phyloP scores from a whole-genome alignment of 208 protist species.

The Polymyxa betae region DNA sequence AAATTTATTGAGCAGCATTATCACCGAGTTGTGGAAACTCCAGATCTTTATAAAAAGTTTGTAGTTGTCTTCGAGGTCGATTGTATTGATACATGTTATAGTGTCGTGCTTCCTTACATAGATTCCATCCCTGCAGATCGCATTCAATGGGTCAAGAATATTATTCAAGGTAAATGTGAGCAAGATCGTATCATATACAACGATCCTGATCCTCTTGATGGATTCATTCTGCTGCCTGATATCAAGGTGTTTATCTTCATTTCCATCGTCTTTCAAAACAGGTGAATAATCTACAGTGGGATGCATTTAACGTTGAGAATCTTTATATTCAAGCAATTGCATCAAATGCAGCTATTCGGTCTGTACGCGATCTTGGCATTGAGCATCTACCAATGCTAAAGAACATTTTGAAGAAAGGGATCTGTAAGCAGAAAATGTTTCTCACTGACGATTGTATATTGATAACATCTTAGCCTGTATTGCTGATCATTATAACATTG shows the following conservation, averaged over 20 bases:
- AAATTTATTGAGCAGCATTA: background rate
- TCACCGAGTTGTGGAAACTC: background rate
- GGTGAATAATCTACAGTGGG: conserved; percentile 16
- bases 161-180: conserved; percentile 32
- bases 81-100: background rate
- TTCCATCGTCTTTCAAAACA: background rate
- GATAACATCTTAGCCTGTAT: no score
- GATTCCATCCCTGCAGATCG: background rate
- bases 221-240: conserved; percentile 58
- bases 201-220: conserved; percentile 34
- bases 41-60: background rate
- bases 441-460: no score
- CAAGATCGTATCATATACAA: conserved; percentile 31
- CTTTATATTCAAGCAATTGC: conserved; percentile 55
- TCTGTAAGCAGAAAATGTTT: no score
- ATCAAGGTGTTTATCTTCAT: conserved; percentile 27
- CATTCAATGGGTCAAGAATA: conserved; percentile 59
- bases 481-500: conserved; percentile 55
- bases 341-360: conserved; percentile 42
- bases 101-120: conserved; percentile 21
- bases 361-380: conserved; percentile 52
- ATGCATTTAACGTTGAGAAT: background rate
- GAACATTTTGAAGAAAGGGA: conserved; percentile 30
- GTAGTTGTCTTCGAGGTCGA: background rate
- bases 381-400: conserved; percentile 57